Evolutionary conservation across 305 asterid species (phyloP), one percentile per base, ranked within the genome.

Genomic region (Rubia peregrina): DNA sequence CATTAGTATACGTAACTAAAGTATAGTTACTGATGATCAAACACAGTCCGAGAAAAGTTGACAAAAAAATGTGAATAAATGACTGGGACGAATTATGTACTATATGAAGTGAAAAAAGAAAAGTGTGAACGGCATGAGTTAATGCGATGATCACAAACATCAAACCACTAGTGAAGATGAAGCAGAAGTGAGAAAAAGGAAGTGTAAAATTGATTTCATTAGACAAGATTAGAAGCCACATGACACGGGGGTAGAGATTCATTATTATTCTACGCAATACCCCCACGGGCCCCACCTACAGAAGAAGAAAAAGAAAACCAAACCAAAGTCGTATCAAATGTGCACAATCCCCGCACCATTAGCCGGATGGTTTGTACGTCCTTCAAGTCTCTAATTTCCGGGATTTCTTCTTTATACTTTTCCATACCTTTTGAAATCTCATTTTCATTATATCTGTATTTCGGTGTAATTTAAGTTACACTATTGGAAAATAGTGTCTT

Each of bases 281-380:
- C 88, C 89, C 87, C 80, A 84, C 84, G n/a, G n/a, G n/a, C n/a
- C n/a, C 30, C 30, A 26, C 30, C 83, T 7, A 6, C 30, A 26
- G 49, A 6, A 6, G 8, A 3, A 46, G 14, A 46, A 3, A 7
- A 46, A 46, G 30, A 26, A 26, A 26, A 26, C 2, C 30, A 46
- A 10, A 46, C 30, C 30, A 46, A 46, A 46, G 53, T 46, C 53
- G 16, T 16, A 46, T 46, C 61, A 36, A 79, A 74, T 77, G 30
- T 26, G 83, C 89, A 75, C 87, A 82, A 83, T 83, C 86, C 83
- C 77, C 87, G 87, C 88, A 84, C 75, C 77, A 84, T 78, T 79
- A 76, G 21, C 71, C 71, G 74, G 57, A 3, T 57, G 60, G 30
- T 53, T 5, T 38, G 43, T 55, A 6, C 36, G 14, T 67, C 7